phyloP scores from a whole-genome alignment of 148 eudicot genomes.

The Rhododendron simsii region DNA sequence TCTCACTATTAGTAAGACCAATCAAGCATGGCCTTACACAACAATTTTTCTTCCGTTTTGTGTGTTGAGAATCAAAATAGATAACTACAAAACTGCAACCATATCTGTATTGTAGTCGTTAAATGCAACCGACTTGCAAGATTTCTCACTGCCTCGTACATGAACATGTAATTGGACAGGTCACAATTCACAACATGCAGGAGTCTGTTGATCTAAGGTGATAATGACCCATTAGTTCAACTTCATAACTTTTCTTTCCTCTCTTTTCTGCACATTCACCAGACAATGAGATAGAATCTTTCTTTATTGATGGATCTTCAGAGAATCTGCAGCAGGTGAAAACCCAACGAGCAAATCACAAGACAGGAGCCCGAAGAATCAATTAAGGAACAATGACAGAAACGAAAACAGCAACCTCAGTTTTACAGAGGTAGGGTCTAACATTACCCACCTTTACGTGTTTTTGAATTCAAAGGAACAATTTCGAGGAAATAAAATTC shows the following conservation, averaged over 20 bases:
- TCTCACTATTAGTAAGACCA: not conserved
- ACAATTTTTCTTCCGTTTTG: not conserved
- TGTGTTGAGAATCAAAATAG: not conserved
- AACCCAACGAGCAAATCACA: not conserved
- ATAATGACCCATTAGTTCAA: not conserved
- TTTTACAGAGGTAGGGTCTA: conserved; percentile 25
- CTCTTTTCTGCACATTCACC: not conserved
- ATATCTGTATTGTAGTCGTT: not conserved
- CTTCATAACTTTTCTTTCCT: not conserved
- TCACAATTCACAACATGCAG: conserved; percentile 1
- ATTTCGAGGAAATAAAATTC: conserved; percentile 7
- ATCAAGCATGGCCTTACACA: not conserved
- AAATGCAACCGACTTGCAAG: not conserved
- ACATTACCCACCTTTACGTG: not conserved
- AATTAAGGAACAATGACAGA: conserved; percentile 25
- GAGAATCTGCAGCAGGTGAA: not conserved
- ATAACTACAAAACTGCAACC: not conserved
- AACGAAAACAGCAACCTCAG: conserved; percentile 25
- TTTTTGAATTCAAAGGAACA: conserved; percentile 12
- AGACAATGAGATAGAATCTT: not conserved
- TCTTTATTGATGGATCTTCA: not conserved
- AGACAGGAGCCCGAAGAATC: conserved; percentile 29
- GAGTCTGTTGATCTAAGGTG: not conserved
- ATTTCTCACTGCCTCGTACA: not conserved
- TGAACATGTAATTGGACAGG: conserved; percentile 1